phyloP scores from a whole-genome alignment of 495 filamentous ascomycete genomes.

The Terfezia boudieri region DNA sequence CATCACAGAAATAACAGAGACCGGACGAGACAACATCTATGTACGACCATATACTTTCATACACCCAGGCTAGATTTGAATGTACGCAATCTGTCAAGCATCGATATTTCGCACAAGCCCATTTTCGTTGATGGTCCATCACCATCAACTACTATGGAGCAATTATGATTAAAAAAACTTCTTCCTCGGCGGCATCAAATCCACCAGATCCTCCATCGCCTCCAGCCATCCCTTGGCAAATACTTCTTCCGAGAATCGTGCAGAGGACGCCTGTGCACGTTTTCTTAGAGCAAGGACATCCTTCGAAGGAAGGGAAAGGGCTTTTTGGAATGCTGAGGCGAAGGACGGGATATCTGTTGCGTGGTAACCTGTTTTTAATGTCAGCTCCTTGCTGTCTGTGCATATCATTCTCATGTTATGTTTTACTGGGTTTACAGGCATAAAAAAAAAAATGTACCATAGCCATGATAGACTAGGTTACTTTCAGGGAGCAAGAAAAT shows the following conservation, averaged over 20 bases:
- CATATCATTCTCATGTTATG: background rate
- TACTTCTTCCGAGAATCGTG: slow-evolving; percentile 67
- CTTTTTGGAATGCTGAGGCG: slow-evolving; percentile 53
- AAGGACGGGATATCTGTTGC: slow-evolving; percentile 57
- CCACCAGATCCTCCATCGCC: slow-evolving; percentile 49
- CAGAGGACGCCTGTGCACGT: slow-evolving; percentile 51
- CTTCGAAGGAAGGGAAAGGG: slow-evolving; percentile 39
- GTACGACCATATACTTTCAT: no score
- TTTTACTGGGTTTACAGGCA: background rate
- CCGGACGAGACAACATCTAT: no score
- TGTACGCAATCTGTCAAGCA: no score
- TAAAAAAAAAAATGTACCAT: background rate
- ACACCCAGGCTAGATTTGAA: no score
- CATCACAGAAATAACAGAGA: background rate
- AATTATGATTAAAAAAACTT: background rate
- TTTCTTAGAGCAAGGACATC: slow-evolving; percentile 48
- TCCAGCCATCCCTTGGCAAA: slow-evolving; percentile 55
- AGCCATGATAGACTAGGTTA: background rate
- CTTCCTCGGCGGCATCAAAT: slow-evolving; percentile 15
- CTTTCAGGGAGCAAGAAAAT: background rate
- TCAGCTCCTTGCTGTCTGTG: no score
- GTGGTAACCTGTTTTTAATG: slow-evolving; percentile 41
- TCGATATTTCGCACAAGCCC: no score
- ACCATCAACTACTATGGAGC: no score
- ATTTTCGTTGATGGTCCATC: no score